Conservation (phyloP, 2,329 filamentous ascomycete genomes). For the Phyllosticta citriasiana region DNA sequence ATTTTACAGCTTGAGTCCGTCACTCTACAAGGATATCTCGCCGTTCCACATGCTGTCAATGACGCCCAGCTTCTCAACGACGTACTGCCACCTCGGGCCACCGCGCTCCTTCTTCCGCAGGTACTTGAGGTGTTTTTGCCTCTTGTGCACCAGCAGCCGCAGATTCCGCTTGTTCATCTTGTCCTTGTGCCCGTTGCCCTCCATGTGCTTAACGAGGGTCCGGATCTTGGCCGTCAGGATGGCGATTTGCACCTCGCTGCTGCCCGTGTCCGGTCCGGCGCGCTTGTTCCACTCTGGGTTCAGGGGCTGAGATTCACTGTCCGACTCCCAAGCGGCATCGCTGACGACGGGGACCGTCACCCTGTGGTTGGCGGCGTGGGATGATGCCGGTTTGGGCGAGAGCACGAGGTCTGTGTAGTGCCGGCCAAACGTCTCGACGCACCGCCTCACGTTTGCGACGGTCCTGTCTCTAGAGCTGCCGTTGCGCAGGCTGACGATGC, state of each 20-base stretch:
- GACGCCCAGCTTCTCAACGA: constrained; percentile 75
- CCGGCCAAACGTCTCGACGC: constrained; percentile 78
- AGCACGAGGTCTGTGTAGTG: constrained; percentile 74
- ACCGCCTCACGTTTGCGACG: constrained; percentile 74
- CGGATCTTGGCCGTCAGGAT: constrained; percentile 93
- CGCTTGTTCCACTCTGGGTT: constrained; percentile 46
- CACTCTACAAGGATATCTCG: constrained; percentile 63
- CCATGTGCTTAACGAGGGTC: constrained; percentile 61
- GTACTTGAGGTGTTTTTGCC: constrained; percentile 83
- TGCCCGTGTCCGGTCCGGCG: constrained; percentile 86
- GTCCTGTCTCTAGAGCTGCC: constrained; percentile 68
- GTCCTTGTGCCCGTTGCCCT: constrained; percentile 66
- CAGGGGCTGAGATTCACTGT: constrained; percentile 17
- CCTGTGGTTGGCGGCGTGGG: constrained; percentile 19
- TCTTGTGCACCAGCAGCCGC: constrained; percentile 71
- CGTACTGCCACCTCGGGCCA: constrained; percentile 77
- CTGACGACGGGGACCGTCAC: constrained; percentile 12
- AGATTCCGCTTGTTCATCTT: constrained; percentile 92
- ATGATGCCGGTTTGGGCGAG: constrained; percentile 44
- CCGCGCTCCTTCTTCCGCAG: constrained; percentile 83
- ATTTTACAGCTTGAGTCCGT: neutral
- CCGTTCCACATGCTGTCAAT: constrained; percentile 82
- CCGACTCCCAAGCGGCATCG: too few relatives aligned
- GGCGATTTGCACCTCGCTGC: constrained; percentile 93
- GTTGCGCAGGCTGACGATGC: constrained; percentile 70